Conservation (phyloP, 2,329 filamentous ascomycete species). For the Paecilomyces niveus region DNA sequence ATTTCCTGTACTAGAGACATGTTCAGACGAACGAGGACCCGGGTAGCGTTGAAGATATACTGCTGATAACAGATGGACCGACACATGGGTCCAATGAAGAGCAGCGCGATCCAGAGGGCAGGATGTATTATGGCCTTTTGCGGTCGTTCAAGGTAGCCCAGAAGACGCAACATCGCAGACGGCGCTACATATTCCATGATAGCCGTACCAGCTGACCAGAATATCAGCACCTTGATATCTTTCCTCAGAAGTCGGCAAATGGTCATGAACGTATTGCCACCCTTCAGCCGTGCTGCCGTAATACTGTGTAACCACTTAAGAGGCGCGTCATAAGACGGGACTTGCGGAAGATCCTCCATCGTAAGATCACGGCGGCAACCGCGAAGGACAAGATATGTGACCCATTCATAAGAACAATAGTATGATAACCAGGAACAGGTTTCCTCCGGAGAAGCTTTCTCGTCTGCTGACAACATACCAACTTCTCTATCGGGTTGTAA, state of each 20-base stretch:
- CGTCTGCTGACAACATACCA: constrained; percentile 3
- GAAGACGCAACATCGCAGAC: constrained; percentile 48
- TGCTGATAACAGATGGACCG: constrained; percentile 49
- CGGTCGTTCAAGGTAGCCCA: constrained; percentile 46
- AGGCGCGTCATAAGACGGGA: constrained; percentile 24
- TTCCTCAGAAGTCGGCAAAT: constrained; percentile 17
- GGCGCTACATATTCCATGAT: constrained; percentile 46
- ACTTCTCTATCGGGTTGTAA: constrained; percentile 12
- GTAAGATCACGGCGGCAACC: constrained; percentile 20
- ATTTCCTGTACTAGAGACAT: constrained; percentile 53
- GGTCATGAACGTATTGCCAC: constrained; percentile 19
- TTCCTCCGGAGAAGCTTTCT: constrained; percentile 20
- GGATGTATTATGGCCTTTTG: constrained; percentile 40
- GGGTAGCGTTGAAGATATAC: constrained; percentile 52
- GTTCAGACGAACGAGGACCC: constrained; percentile 51
- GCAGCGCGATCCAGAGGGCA: constrained; percentile 48
- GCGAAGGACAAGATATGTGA: constrained; percentile 22
- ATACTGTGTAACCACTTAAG: constrained; percentile 18
- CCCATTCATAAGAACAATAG: constrained; percentile 27
- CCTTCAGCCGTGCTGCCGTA: constrained; percentile 15
- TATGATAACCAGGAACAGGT: constrained; percentile 25
- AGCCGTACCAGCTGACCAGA: constrained; percentile 16
- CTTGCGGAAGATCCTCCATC: constrained; percentile 24
- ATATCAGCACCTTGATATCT: constrained; percentile 19
- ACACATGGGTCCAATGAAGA: constrained; percentile 45